These are phyloP conservation scores for Cryptococcus deneoformans DNA, from an alignment of 1,284 basidiomycete species.

Conservation along the genomic window DNA sequence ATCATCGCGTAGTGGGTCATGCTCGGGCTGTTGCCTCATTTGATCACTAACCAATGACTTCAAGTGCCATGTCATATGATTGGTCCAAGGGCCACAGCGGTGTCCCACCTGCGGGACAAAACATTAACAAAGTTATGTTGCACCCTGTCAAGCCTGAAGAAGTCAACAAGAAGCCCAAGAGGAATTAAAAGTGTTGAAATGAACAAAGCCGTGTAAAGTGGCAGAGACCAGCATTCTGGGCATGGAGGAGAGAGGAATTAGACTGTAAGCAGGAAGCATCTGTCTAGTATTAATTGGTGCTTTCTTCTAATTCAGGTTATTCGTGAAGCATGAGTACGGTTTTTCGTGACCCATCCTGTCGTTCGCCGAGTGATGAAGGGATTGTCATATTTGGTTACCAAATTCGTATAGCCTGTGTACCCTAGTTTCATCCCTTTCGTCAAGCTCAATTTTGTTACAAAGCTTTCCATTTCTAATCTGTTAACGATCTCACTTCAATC, in stretches of 20 bases:
- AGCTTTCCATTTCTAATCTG: too few relatives aligned
- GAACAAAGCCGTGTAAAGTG: too few relatives aligned
- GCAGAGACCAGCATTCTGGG: not conserved
- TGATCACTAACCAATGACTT: not conserved
- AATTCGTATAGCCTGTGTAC: too few relatives aligned
- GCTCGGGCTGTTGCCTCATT: slow-evolving; percentile 14
- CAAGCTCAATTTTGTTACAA: too few relatives aligned
- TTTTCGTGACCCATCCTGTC: too few relatives aligned
- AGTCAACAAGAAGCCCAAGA: slow-evolving; percentile 56
- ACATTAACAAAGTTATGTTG: slow-evolving; percentile 82
- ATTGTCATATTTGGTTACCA: too few relatives aligned
- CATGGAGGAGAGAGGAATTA: not conserved
- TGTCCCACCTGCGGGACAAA: slow-evolving; percentile 63
- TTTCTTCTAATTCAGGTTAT: not conserved
- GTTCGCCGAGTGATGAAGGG: too few relatives aligned
- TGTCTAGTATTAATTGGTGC: not conserved
- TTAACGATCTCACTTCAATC: too few relatives aligned
- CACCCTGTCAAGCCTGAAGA: slow-evolving; percentile 88
- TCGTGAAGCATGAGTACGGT: not conserved
- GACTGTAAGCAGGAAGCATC: not conserved
- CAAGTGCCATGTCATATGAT: slow-evolving; percentile 72
- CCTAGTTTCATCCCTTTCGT: too few relatives aligned
- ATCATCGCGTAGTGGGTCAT: slow-evolving; percentile 73
- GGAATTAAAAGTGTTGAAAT: not conserved
- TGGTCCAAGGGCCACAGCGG: slow-evolving; percentile 88